These are phyloP conservation scores for Filobasidium floriforme DNA, from an alignment of 768 basidiomycete genomes.

Conservation along the genomic window DNA sequence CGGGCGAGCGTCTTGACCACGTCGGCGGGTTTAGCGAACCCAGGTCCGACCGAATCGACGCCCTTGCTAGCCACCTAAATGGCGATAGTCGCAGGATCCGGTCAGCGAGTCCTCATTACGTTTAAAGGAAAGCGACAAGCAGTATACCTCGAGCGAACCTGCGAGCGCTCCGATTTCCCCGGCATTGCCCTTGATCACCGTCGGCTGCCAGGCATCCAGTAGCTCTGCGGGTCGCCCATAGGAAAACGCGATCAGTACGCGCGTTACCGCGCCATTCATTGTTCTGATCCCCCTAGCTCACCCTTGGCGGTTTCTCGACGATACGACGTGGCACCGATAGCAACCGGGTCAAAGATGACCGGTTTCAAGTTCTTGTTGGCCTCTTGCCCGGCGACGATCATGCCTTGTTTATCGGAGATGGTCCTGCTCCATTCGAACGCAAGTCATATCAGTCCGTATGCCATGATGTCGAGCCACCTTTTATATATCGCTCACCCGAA, in stretches of 20 bases:
- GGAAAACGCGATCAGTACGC: slow-evolving; percentile 15
- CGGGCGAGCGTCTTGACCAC: slow-evolving; percentile 65
- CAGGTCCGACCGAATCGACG: slow-evolving; percentile 73
- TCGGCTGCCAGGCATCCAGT: slow-evolving; percentile 69
- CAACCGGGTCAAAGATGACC: slow-evolving; percentile 85
- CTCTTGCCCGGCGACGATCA: slow-evolving; percentile 63
- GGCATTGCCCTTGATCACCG: slow-evolving; percentile 90
- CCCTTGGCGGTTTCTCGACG: slow-evolving; percentile 59
- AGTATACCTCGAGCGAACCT: slow-evolving; percentile 62
- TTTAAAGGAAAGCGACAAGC: background rate
- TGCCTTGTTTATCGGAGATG: slow-evolving; percentile 56
- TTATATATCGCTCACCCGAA: slow-evolving; percentile 63
- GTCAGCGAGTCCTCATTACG: background rate
- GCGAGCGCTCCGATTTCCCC: slow-evolving; percentile 70
- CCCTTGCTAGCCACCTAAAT: slow-evolving; percentile 64
- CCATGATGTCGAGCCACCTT: too few species aligned
- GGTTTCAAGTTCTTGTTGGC: slow-evolving; percentile 67
- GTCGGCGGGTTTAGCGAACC: slow-evolving; percentile 64
- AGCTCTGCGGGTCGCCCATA: slow-evolving; percentile 50
- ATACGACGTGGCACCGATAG: slow-evolving; percentile 71
- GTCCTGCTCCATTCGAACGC: slow-evolving; percentile 25
- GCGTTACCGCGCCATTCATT: background rate
- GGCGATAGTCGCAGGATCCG: background rate
- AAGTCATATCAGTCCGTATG: background rate
- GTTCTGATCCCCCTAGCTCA: slow-evolving; percentile 35